A percentile compares a stretch with the other conserved stretches of the same genome.
These are phyloP conservation scores for Combretum micranthum DNA, from an alignment of 345 rosid species.

Conservation along the genomic window DNA sequence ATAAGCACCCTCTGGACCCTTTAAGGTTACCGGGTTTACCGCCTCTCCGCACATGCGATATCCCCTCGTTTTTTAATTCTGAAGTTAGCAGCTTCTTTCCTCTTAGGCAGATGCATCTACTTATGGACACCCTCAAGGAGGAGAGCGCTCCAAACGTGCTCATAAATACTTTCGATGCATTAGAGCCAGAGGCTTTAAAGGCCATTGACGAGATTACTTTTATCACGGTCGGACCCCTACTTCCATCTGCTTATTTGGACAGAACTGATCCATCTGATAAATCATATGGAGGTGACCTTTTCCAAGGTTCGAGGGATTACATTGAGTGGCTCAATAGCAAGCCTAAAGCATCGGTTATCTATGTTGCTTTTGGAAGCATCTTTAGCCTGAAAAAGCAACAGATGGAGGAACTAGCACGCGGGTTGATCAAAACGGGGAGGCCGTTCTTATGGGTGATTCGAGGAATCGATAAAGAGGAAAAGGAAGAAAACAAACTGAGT, in stretches of 20 bases:
- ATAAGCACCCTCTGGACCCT: slow-evolving; percentile 6
- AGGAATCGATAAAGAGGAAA: background rate
- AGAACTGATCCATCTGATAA: slow-evolving; percentile 10
- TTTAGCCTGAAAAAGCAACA: slow-evolving; percentile 12
- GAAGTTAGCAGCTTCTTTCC: background rate
- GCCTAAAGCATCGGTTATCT: slow-evolving; percentile 23
- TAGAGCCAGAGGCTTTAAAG: slow-evolving; percentile 41
- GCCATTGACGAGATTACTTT: slow-evolving; percentile 17
- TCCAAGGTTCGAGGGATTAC: slow-evolving; percentile 18
- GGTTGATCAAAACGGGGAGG: slow-evolving; percentile 3
- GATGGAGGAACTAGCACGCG: slow-evolving; percentile 28
- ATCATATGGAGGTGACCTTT: slow-evolving; percentile 27
- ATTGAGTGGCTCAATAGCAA: slow-evolving; percentile 36
- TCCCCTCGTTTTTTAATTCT: slow-evolving; percentile 47
- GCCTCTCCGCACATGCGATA: slow-evolving; percentile 24
- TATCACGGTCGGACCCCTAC: slow-evolving; percentile 42
- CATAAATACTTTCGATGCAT: slow-evolving; percentile 55
- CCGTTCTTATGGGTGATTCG: slow-evolving; percentile 34
- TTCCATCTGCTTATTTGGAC: slow-evolving; percentile 26
- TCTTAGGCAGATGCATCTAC: slow-evolving; percentile 13
- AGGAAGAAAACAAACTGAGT: slow-evolving; percentile 4
- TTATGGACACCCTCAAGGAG: slow-evolving; percentile 21
- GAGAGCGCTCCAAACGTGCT: slow-evolving; percentile 36
- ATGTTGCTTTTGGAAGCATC: slow-evolving; percentile 34
- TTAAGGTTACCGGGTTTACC: slow-evolving; percentile 44